A percentile compares a stretch with the other conserved stretches of the same genome.
These are phyloP conservation scores for Brassica balearica DNA, from an alignment of 441 rosid genomes.

Conservation along the genomic window DNA sequence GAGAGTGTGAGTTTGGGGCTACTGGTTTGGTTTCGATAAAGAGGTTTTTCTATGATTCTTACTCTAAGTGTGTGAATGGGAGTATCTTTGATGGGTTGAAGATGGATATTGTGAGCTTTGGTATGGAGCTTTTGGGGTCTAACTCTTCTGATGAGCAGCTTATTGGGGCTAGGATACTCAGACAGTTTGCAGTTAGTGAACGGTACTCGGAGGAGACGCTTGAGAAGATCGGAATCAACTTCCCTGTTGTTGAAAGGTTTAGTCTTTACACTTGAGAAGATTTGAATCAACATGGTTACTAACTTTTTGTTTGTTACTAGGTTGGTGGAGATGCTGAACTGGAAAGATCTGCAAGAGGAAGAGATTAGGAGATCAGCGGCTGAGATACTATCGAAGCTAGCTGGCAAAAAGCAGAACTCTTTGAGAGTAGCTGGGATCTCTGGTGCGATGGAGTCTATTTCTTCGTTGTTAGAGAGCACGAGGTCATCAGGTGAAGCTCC, in stretches of 20 bases:
- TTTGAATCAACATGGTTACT: neutral
- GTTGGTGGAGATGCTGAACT: conserved; percentile 90
- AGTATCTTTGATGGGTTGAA: conserved; percentile 91
- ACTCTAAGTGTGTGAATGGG: conserved; percentile 76
- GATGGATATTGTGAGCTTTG: conserved; percentile 86
- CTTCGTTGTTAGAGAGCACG: conserved; percentile 74
- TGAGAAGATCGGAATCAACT: conserved; percentile 80
- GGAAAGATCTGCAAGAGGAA: conserved; percentile 88
- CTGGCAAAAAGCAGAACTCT: conserved; percentile 83
- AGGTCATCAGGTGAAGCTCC: conserved; percentile 61
- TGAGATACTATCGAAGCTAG: conserved; percentile 75
- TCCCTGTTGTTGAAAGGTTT: conserved; percentile 67
- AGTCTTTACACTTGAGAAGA: neutral
- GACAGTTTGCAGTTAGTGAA: conserved; percentile 57
- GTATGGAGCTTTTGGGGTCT: conserved; percentile 75
- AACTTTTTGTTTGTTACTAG: conserved; percentile 26
- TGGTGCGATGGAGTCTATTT: conserved; percentile 94
- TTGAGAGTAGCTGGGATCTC: conserved; percentile 86
- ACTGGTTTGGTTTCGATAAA: conserved; percentile 70
- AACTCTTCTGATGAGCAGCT: conserved; percentile 89
- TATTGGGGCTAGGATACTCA: conserved; percentile 73
- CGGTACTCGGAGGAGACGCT: conserved; percentile 76
- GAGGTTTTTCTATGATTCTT: conserved; percentile 91
- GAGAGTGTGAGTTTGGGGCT: conserved; percentile 73
- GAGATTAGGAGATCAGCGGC: conserved; percentile 84